These are phyloP conservation scores for Nakataea oryzae DNA, from an alignment of 2,329 filamentous ascomycete species.

Conservation along the genomic window DNA sequence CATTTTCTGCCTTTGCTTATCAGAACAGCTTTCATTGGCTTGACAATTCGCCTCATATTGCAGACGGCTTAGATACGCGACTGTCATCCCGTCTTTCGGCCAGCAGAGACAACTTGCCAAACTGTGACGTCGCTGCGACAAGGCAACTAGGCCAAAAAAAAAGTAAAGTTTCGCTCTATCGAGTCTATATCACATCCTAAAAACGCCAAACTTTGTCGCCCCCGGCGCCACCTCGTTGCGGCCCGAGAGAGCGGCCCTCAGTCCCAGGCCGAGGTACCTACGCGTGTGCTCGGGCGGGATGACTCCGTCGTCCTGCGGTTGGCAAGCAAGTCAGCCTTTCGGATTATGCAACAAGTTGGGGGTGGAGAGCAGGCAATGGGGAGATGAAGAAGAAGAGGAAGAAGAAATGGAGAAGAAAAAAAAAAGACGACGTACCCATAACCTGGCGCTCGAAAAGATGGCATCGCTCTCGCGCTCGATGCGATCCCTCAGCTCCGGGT, in stretches of 20 bases:
- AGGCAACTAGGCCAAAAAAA: not conserved
- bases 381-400: conserved; percentile 2
- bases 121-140: too few relatives aligned
- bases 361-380: not conserved
- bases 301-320: conserved; percentile 58
- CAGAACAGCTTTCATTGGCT: too few relatives aligned
- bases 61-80: too few relatives aligned
- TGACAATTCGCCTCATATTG: too few relatives aligned
- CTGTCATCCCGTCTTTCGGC: too few relatives aligned
- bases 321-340: not conserved
- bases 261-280: conserved; percentile 59
- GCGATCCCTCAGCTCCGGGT: conserved; percentile 68
- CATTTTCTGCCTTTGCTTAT: not conserved
- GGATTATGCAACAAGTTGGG: not conserved
- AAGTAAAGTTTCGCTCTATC: not conserved
- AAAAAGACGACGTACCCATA: conserved; percentile 58
- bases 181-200: conserved; percentile 53
- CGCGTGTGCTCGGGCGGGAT: conserved; percentile 71
- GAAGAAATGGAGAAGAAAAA: conserved; percentile 5
- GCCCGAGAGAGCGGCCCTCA: conserved; percentile 62
- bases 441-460: conserved; percentile 72
- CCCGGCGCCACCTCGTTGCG: conserved; percentile 49
- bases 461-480: conserved; percentile 90
- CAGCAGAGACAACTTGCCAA: too few relatives aligned
- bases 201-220: conserved; percentile 66